phyloP scores from a whole-genome alignment of 2,329 filamentous ascomycete species.

The Monosporascus sp. region DNA sequence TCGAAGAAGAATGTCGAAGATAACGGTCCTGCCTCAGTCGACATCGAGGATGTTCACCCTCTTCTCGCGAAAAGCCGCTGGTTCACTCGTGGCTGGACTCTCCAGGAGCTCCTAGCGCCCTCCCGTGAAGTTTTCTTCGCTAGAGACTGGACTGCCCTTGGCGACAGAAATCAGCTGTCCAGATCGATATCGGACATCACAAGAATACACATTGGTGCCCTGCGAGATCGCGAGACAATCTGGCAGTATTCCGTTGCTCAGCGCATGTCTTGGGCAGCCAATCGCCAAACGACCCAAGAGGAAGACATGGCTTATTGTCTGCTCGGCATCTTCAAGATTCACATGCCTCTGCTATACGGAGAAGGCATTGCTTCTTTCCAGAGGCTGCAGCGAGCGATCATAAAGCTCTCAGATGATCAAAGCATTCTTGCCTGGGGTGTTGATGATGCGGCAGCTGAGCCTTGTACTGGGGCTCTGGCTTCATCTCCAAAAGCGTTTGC shows the following conservation, averaged over 20 bases:
- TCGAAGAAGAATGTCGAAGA: neutral
- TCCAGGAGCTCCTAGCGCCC: slow-evolving; percentile 21
- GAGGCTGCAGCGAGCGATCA: slow-evolving; percentile 31
- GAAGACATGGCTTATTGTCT: slow-evolving; percentile 43
- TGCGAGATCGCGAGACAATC: slow-evolving; percentile 13
- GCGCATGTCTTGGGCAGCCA: slow-evolving; percentile 36
- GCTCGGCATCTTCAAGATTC: slow-evolving; percentile 38
- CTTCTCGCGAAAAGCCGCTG: slow-evolving; percentile 16
- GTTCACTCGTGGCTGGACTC: slow-evolving; percentile 24
- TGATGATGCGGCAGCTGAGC: rapidly evolving
- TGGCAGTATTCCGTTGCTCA: slow-evolving; percentile 25
- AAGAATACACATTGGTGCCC: slow-evolving; percentile 12
- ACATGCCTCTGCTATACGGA: slow-evolving; percentile 41
- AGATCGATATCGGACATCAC: slow-evolving; percentile 9
- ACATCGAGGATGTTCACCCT: neutral
- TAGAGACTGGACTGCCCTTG: slow-evolving; percentile 9
- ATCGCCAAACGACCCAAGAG: slow-evolving; percentile 23
- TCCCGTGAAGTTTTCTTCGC: slow-evolving; percentile 18
- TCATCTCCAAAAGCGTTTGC: slow-evolving; percentile 9
- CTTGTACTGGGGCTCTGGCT: slow-evolving; percentile 9
- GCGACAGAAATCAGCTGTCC: slow-evolving; percentile 4
- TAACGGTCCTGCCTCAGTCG: no score
- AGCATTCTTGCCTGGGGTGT: slow-evolving; percentile 25
- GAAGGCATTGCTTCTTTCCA: slow-evolving; percentile 28
- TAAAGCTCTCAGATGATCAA: slow-evolving; percentile 22